Percentiles rank a stretch among this genome's conserved stretches.
Conservation (phyloP, 352 stramenopile genomes). For the Globisporangium emineosum region DNA sequence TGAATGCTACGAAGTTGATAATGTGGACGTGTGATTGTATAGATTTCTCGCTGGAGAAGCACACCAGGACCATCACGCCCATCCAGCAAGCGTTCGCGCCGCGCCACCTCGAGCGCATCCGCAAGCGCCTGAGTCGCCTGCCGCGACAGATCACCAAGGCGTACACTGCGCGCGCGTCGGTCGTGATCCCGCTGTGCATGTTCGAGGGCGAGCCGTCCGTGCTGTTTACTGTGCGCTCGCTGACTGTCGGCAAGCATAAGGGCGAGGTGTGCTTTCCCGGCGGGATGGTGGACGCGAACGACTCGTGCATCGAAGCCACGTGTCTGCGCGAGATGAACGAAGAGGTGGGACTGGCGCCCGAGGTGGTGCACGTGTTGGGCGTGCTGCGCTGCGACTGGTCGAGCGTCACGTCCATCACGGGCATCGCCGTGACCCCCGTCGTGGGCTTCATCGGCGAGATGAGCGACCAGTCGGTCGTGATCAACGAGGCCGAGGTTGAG, state of each 20-base stretch:
- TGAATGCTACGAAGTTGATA: not conserved
- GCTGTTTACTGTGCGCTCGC: constrained; percentile 94
- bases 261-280: constrained; percentile 97
- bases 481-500: constrained; percentile 95
- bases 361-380: constrained; percentile 90
- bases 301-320: constrained; percentile 95
- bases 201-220: constrained; percentile 93
- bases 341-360: constrained; percentile 90
- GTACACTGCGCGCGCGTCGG: constrained; percentile 88
- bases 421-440: constrained; percentile 97
- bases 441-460: constrained; percentile 96
- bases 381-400: constrained; percentile 96
- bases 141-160: constrained; percentile 93
- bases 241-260: constrained; percentile 91
- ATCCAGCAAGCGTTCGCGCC: constrained; percentile 76
- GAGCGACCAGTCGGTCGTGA: constrained; percentile 83
- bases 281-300: constrained; percentile 91
- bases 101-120: constrained; percentile 90
- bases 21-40: not conserved
- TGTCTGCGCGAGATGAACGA: constrained; percentile 97
- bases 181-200: constrained; percentile 97
- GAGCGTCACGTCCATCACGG: constrained; percentile 93
- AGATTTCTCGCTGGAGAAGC: constrained; percentile 50
- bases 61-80: constrained; percentile 39
- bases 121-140: constrained; percentile 93